Percentiles rank a stretch among this genome's conserved stretches.
phyloP scores from a whole-genome alignment of 805 yeast species.

The Kazachstania africana region DNA sequence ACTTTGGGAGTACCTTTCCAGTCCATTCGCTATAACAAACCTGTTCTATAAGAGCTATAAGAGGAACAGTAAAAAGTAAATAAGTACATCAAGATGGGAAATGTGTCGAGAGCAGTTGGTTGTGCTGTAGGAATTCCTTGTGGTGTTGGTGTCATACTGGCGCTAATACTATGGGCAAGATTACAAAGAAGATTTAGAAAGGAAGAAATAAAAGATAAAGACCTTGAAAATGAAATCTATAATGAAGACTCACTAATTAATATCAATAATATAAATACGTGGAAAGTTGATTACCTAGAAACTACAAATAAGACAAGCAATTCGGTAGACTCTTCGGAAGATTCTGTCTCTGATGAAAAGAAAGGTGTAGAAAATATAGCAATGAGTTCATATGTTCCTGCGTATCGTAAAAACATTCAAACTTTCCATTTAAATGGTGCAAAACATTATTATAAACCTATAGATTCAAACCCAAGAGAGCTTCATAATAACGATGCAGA shows the following conservation, averaged over 20 bases:
- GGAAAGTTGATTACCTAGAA: slow-evolving; percentile 1
- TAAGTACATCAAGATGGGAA: too few relatives aligned
- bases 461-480: slow-evolving; percentile 1
- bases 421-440: slow-evolving; percentile 4
- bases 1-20: too few relatives aligned
- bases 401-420: slow-evolving; percentile 28
- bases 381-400: slow-evolving; percentile 25
- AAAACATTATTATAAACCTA: slow-evolving; percentile 1
- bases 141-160: slow-evolving; percentile 28
- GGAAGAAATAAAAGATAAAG: slow-evolving; percentile 29
- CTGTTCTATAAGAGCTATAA: too few relatives aligned
- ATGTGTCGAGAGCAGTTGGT: slow-evolving; percentile 33
- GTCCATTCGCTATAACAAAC: too few relatives aligned
- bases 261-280: slow-evolving; percentile 10
- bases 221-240: slow-evolving; percentile 18
- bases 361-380: slow-evolving; percentile 2
- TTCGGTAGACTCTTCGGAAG: slow-evolving; percentile 1
- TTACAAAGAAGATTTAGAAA: slow-evolving; percentile 28
- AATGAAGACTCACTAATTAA: slow-evolving; percentile 28
- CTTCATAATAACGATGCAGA: not conserved
- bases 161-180: slow-evolving; percentile 28
- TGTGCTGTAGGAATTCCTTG: slow-evolving; percentile 43
- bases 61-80: too few relatives aligned
- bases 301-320: not conserved
- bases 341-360: not conserved